These are phyloP conservation scores for Glomus cerebriforme DNA, from an alignment of 192 early-diverging fungal species.

Conservation along the genomic window DNA sequence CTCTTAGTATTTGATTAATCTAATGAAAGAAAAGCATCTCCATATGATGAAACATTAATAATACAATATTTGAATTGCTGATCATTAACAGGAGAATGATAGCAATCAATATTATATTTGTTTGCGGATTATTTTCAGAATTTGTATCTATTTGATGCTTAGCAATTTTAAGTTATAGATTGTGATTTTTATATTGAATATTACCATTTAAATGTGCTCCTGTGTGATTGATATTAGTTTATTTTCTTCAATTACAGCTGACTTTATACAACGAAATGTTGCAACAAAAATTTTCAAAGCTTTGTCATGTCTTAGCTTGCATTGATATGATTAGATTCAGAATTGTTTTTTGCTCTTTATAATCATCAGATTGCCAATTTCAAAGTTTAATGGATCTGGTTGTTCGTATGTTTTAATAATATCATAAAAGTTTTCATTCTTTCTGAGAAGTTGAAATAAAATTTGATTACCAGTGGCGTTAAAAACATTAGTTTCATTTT, in stretches of 20 bases:
- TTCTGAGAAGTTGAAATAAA: constrained; percentile 22
- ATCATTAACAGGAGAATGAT: neutral
- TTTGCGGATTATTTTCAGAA: neutral
- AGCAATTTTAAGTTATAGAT: constrained; percentile 22
- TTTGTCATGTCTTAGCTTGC: constrained; percentile 18
- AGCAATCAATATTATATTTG: constrained; percentile 5
- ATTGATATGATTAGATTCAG: constrained; percentile 2
- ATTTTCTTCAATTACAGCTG: constrained; percentile 22
- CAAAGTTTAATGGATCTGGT: constrained; percentile 16
- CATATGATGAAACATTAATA: constrained; percentile 12
- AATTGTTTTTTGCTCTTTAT: constrained; percentile 9
- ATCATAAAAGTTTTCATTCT: too few relatives aligned
- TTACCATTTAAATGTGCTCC: constrained; percentile 23
- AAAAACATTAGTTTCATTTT: too few relatives aligned
- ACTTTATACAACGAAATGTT: constrained; percentile 25
- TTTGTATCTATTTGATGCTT: constrained; percentile 33
- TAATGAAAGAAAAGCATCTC: constrained; percentile 34
- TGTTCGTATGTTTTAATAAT: too few relatives aligned
- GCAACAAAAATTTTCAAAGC: constrained; percentile 21
- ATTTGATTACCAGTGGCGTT: constrained; percentile 24
- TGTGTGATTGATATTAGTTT: constrained; percentile 4
- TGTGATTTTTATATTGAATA: constrained; percentile 23
- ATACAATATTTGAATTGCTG: constrained; percentile 19
- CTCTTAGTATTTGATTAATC: neutral
- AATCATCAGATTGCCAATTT: constrained; percentile 1